Base-by-base conservation (phyloP, 805 yeast species). In the Myxozyma udenii region DNA sequence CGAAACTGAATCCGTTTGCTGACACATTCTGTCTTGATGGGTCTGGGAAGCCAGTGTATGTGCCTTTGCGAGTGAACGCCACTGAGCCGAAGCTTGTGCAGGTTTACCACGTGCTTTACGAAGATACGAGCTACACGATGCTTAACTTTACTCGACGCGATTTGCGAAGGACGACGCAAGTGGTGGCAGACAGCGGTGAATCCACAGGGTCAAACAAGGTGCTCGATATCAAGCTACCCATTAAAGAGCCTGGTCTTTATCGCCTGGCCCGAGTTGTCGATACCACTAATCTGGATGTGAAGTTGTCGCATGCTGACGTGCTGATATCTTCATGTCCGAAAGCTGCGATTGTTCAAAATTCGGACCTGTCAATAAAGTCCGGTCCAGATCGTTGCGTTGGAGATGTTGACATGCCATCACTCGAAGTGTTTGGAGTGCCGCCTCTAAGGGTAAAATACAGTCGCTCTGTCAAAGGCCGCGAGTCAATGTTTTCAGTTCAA, bases 11-110 rank as follows among this genome's bases (percentile, higher is more conserved):
- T 58, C 96, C 96, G 2, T 78, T 80, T 61, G 78, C 75, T 44
- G 80, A 78, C 25, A 74, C 79, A 3, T 78, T 77, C 54, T 93
- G 98, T 70, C 59, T 73, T 9, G 58, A 54, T 48, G 70, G 45
- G 51, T 36, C 45, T 7, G 49, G 51, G 14, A 14, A 28, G 9
- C 62, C 66, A 44, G 63, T 77, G 25, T 67, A 72, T 30, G 72
- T 89, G 53, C 96, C 98, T 4, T 73, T 93, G 12, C 80, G 83
- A 58, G 78, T 88, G 61, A 90, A 93, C 62, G 83, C 96, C 9
- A 81, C 96, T 3, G 85, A 81, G 37, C 78, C 95, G 3, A 83
- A 81, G 1, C 74, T 71, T 44, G 70, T 93, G 44, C 88, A 85
- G 64, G 65, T 93, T 40, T 77, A 79, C 51, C 79, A 77, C 63